Percentiles rank a stretch among this genome's conserved stretches.
These are phyloP conservation scores for Phytopythium litorale DNA, from an alignment of 352 stramenopile species.

Conservation along the genomic window DNA sequence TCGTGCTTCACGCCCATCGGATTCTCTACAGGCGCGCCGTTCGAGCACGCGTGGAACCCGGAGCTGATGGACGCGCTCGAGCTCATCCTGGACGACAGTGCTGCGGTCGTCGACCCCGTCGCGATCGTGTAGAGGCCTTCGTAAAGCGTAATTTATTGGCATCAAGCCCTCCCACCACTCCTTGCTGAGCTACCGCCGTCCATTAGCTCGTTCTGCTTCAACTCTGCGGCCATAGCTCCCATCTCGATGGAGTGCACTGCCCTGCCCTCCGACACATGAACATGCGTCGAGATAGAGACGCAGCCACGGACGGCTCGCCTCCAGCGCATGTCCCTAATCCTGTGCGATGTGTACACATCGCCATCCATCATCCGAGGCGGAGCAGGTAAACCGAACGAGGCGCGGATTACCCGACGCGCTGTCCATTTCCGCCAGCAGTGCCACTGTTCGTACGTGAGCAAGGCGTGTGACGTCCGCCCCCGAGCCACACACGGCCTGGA, in stretches of 20 bases:
- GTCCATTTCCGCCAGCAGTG: not conserved
- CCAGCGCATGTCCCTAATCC: too few species aligned
- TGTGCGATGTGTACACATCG: too few species aligned
- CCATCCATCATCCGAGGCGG: not conserved
- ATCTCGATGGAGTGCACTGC: too few species aligned
- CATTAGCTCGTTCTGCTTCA: too few species aligned
- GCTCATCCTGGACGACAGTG: constrained; percentile 23
- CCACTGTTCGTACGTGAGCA: not conserved
- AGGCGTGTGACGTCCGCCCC: constrained; percentile 1
- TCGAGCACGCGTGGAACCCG: constrained; percentile 18
- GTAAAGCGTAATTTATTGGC: constrained; percentile 13
- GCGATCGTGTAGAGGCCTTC: constrained; percentile 12
- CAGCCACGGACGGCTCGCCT: too few species aligned
- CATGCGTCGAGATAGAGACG: too few species aligned
- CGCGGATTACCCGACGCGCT: not conserved
- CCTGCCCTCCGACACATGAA: too few species aligned
- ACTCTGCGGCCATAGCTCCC: too few species aligned
- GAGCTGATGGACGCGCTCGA: constrained; percentile 35
- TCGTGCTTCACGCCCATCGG: constrained; percentile 11
- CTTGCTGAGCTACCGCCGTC: not conserved
- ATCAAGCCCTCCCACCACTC: not conserved
- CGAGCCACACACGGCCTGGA: constrained; percentile 4
- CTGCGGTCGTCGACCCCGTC: constrained; percentile 11
- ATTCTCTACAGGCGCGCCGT: constrained; percentile 5
- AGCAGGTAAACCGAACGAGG: not conserved